Base-by-base conservation (phyloP, 1,284 basidiomycete genomes). In the Cutaneotrichosporon sp. region DNA sequence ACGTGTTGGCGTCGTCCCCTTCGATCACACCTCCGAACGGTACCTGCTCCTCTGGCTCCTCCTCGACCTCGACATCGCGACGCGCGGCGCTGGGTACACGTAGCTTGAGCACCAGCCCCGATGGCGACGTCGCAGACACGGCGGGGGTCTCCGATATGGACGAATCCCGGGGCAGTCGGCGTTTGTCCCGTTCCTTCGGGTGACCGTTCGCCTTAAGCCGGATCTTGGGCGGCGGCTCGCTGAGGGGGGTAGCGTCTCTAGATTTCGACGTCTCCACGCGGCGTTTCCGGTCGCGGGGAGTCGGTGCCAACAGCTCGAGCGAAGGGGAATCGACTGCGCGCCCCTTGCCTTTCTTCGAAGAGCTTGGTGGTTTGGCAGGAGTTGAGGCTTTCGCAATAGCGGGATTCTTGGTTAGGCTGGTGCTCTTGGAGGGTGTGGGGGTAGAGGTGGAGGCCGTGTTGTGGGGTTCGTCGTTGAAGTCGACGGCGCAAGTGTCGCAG, bases 11-110 rank as follows among this genome's bases (percentile, higher is more conserved):
- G 49, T 97, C 87, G 14, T 79, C 77, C 0, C 79, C 77, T 16
- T 72, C 75, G 47, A 97, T 78, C 50, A 93, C 77, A 34, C 92
- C 87, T 52, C 93, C 87, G 73, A 94, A 90, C 52, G 91, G 78
- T 62, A 75, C 62, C 22, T 72, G 70, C 44, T 71, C 71, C 49
- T 68, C 71, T 10, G 66, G 64, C 44, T 70, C 68, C 39, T 69
- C 67, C 27, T 67, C 70, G 9, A 66, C 60, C 26, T 64, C 62
- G 9, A 66, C 59, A 14, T 64, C 62, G 16, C 61, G 57, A 24
- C 54, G 60, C 10, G 37, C 49, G 1, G 63, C 63, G 34, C 59
- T 61, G 1, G 65, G 63, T 7, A 70, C 61, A 5, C 66, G 52
- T 27, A 73, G 49, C 6, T 66, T 57, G 19, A 72, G 60, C 25